Evolutionary conservation across 148 eudicot species (phyloP), one percentile per base, ranked within the genome.

Genomic region (Talinum fruticosum): DNA sequence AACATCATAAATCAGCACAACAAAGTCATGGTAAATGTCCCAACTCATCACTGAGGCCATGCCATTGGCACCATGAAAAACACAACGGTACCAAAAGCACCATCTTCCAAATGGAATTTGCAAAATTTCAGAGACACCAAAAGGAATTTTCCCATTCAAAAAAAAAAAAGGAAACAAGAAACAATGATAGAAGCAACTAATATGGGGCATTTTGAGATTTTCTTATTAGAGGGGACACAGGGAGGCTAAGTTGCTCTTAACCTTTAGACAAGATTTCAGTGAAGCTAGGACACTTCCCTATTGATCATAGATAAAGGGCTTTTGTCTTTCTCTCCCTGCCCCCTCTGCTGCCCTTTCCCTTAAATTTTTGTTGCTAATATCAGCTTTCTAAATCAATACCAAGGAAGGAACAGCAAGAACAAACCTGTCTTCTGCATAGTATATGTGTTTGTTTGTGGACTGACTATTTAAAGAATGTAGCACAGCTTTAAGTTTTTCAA

Each of bases 361-460:
- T 23, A 62, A n/a, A 16, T 29, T 34, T 14, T 41, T 74, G 16
- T 23, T 76, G 33, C n/a, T 64, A 29, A 12, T 14, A 28, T 69
- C 10, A 4, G 15, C n/a, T 13, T 68, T 10, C 64, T 5, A 45
- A 12, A 74, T 18, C 19, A 57, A 69, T 41, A 66, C 32, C 32
- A 74, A 3, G 26, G 65, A 68, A 59, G 57, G 38, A 34, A 76
- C 74, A 71, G 8, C n/a, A 75, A 76, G 38, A 54, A 79, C 82
- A 76, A 57, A 94, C 98, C 94, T 92, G 87, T 92, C 92, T 79
- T 92, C 97, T 10, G 94, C 98, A 86, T 78, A 94, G 78, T 90
- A 92, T 38, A 92, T 78, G 74, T 90, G 97, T 76, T 76, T 83
- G 76, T 68, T 85, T 28, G 94, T 79, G 23, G 89, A 86, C 32